Evolutionary conservation across 2,329 filamentous ascomycete genomes (phyloP).

Genomic region (Parafenestella ontariensis): DNA sequence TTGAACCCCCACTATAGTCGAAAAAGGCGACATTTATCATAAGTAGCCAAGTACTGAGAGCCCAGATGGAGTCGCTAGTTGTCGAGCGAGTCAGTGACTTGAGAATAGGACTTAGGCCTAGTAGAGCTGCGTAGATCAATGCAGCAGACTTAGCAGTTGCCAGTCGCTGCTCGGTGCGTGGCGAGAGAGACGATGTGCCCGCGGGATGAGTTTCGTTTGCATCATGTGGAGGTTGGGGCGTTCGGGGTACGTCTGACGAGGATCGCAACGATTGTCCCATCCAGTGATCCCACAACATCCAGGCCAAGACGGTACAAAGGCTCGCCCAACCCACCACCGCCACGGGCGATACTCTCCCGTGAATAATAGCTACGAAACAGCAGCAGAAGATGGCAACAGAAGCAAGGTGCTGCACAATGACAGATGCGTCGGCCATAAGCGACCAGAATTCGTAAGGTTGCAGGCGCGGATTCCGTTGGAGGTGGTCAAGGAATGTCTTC

Average conservation of each 20-base stretch:
- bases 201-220: not conserved
- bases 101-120: conserved; percentile 92
- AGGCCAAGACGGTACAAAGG: conserved; percentile 81
- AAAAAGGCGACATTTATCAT: conserved; percentile 98
- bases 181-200: conserved; percentile 53
- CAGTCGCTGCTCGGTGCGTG: conserved; percentile 68
- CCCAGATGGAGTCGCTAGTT: conserved; percentile 95
- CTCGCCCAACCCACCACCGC: conserved; percentile 86
- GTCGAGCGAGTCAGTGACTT: conserved; percentile 96
- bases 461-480: conserved; percentile 91
- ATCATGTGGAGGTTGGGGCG: not conserved
- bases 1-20: conserved; percentile 81
- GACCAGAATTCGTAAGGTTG: conserved; percentile 99
- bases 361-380: conserved; percentile 89
- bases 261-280: conserved; percentile 71
- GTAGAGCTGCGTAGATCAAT: conserved; percentile 89
- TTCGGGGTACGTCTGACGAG: conserved; percentile 44
- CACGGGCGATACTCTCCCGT: conserved; percentile 87
- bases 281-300: conserved; percentile 93
- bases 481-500: conserved; percentile 92
- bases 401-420: conserved; percentile 96
- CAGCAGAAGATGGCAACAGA: conserved; percentile 94
- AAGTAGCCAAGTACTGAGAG: conserved; percentile 90
- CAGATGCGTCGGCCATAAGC: conserved; percentile 89
- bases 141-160: conserved; percentile 90